Evolutionary conservation across 2,329 filamentous ascomycete species (phyloP).

Genomic region (Hypoxylon sp.): DNA sequence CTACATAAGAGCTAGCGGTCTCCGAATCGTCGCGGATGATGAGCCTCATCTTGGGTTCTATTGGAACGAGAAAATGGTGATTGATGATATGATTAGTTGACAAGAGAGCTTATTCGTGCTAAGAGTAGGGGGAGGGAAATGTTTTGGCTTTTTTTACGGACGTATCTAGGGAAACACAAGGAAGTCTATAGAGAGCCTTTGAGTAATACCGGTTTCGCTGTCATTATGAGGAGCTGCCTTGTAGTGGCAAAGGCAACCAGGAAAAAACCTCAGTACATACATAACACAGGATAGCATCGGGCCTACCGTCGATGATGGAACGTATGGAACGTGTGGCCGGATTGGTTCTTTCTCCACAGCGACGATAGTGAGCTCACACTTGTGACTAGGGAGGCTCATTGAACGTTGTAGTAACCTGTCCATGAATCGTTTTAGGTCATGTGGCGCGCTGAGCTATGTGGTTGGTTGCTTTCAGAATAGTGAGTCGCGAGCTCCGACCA

Average conservation of each 20-base stretch:
- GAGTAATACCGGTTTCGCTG: conserved; percentile 44
- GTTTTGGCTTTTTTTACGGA: conserved; percentile 21
- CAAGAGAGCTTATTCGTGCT: conserved; percentile 11
- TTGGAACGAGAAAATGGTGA: conserved; percentile 44
- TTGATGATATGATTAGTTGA: conserved; percentile 27
- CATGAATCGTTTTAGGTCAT: conserved; percentile 49
- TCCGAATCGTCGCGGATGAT: conserved; percentile 83
- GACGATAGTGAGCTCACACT: conserved; percentile 41
- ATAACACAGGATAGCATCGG: conserved; percentile 45
- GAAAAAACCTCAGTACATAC: conserved; percentile 28
- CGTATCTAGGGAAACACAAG: conserved; percentile 32
- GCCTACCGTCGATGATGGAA: conserved; percentile 51
- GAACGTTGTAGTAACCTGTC: conserved; percentile 53
- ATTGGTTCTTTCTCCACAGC: conserved; percentile 44
- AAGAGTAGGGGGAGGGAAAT: conserved; percentile 12
- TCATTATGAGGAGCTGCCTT: conserved; percentile 49
- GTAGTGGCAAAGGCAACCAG: conserved; percentile 42
- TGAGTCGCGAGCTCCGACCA: conserved; percentile 42
- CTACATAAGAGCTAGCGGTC: conserved; percentile 80
- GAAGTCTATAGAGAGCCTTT: conserved; percentile 29
- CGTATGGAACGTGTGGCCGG: conserved; percentile 49
- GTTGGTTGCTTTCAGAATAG: conserved; percentile 47
- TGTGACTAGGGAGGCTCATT: conserved; percentile 48
- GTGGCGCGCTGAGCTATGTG: conserved; percentile 48
- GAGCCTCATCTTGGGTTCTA: conserved; percentile 75